Conservation (phyloP, 306 rosid species). For the Prunus persica region Prunus_persica_NCBIv2 NC_034013.1:12717001-12717500, state of each 20-base stretch:
- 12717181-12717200: neutral
- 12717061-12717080: neutral
- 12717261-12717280: neutral
- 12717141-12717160: constrained; percentile 3
- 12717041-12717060: neutral
- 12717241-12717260: neutral
- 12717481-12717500: constrained; percentile 12
- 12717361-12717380: constrained; percentile 29
- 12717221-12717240: constrained; percentile 10
- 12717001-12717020: neutral
- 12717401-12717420: neutral
- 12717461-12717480: neutral
- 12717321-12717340: neutral
- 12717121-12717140: neutral
- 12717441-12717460: neutral
- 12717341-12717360: neutral
- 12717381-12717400: constrained; percentile 10
- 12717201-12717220: neutral
- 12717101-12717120: neutral
- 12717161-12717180: neutral
- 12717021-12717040: neutral
- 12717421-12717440: neutral
- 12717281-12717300: constrained; percentile 4
- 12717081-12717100: neutral
- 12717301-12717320: constrained; percentile 28